These are phyloP conservation scores for Gnomoniopsis sp. DNA, from an alignment of 2,329 filamentous ascomycete species.

Conservation along the genomic window DNA sequence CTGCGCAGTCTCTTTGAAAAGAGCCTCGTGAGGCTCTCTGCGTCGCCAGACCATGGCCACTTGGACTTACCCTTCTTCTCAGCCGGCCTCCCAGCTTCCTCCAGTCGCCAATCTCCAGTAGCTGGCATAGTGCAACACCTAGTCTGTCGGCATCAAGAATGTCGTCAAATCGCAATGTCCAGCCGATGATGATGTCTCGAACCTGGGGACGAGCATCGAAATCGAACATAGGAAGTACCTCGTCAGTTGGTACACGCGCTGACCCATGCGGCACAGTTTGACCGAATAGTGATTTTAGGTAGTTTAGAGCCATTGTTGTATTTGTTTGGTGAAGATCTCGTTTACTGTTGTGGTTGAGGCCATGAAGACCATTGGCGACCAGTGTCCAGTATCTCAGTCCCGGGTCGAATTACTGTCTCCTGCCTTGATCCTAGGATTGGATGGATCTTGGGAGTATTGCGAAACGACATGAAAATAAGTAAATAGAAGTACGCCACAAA, in stretches of 20 bases:
- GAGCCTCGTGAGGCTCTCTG: too few relatives aligned
- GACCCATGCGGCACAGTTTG: background rate
- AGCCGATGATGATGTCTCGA: conserved; percentile 27
- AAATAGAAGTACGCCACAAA: background rate
- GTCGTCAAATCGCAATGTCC: conserved; percentile 36
- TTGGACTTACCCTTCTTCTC: conserved; percentile 31
- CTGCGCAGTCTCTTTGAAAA: too few relatives aligned
- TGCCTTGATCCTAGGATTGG: background rate
- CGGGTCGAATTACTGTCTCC: background rate
- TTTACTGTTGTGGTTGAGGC: background rate
- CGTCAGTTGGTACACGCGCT: conserved; percentile 20
- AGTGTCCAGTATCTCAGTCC: background rate
- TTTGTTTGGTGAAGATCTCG: background rate
- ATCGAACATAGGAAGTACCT: conserved; percentile 30
- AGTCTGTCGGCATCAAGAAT: conserved; percentile 39
- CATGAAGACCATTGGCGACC: background rate
- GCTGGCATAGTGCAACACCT: conserved; percentile 28
- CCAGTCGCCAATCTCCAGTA: conserved; percentile 42
- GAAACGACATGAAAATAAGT: background rate
- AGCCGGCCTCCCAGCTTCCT: conserved; percentile 42
- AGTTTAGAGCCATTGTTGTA: background rate
- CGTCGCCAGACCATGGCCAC: too few relatives aligned
- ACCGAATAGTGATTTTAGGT: background rate
- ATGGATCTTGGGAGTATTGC: background rate
- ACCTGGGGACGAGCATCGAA: conserved; percentile 28